Evolutionary conservation across 2,329 filamentous ascomycete species (phyloP).

Genomic region (Dendrostoma leiphaemia): DNA sequence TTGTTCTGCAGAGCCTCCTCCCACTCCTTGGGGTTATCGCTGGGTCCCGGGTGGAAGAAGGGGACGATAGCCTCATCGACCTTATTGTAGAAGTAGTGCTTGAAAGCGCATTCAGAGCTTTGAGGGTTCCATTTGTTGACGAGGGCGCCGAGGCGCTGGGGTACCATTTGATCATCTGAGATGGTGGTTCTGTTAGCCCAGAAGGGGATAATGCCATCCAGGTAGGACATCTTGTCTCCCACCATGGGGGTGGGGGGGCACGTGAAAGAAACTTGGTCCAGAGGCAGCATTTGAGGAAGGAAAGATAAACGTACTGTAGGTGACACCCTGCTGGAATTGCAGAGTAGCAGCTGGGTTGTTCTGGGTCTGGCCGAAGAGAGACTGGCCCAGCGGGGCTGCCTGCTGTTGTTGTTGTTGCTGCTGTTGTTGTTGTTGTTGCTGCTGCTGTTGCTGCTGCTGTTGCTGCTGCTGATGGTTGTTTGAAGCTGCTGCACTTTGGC

Average conservation of each 20-base stretch:
- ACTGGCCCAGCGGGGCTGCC: conserved; percentile 29
- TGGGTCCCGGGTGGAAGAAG: conserved; percentile 68
- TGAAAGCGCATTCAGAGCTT: conserved; percentile 69
- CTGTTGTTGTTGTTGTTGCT: conserved; percentile 32
- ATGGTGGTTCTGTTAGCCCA: conserved; percentile 9
- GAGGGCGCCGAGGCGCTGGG: conserved; percentile 70
- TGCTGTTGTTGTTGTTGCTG: conserved; percentile 36
- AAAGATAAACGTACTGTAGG: conserved; percentile 33
- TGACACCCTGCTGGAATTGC: conserved; percentile 46
- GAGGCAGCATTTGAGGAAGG: not conserved
- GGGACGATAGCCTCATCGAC: conserved; percentile 73
- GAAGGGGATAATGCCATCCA: conserved; percentile 10
- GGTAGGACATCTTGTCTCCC: not conserved
- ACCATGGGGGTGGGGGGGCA: not conserved
- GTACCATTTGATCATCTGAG: conserved; percentile 67
- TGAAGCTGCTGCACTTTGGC: conserved; percentile 31
- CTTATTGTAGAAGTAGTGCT: conserved; percentile 85
- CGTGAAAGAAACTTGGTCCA: not conserved
- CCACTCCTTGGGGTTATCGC: conserved; percentile 77
- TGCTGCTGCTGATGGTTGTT: conserved; percentile 34
- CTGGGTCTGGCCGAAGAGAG: conserved; percentile 24
- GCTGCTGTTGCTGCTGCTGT: conserved; percentile 40
- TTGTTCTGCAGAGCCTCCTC: conserved; percentile 80
- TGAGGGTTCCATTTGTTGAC: conserved; percentile 72
- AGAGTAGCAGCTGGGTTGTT: conserved; percentile 39